Percentiles rank a stretch among this genome's conserved stretches.
Conservation (phyloP, 257 asterid species). For the Solanum medicagineum region DNA sequence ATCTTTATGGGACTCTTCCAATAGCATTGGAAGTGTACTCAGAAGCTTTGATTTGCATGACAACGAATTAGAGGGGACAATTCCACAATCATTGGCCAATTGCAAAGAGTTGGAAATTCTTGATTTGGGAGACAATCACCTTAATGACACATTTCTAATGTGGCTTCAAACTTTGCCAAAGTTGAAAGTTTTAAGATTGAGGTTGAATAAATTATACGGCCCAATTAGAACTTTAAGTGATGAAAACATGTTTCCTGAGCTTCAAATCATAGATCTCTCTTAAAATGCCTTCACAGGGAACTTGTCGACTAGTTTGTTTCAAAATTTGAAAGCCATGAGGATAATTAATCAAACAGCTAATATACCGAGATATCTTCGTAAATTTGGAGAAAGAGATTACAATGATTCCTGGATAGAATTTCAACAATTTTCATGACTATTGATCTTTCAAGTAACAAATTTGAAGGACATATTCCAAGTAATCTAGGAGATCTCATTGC, state of each 20-base stretch:
- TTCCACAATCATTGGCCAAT: neutral
- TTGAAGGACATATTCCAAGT: neutral
- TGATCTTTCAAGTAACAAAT: neutral
- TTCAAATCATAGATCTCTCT: neutral
- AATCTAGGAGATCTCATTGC: neutral
- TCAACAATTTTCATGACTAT: rapidly evolving
- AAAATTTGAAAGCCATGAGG: neutral
- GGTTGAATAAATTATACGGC: neutral
- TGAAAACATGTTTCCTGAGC: neutral
- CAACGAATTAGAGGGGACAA: neutral
- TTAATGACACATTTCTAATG: neutral
- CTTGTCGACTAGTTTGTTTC: neutral
- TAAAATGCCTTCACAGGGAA: neutral
- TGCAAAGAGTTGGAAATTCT: neutral
- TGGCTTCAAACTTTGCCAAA: neutral
- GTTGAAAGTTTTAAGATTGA: neutral
- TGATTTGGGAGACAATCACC: neutral
- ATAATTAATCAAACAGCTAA: neutral
- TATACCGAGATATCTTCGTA: neutral
- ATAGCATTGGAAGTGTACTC: neutral
- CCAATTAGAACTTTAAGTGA: neutral
- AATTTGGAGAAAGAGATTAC: neutral
- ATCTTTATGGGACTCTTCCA: neutral
- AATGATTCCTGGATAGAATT: neutral
- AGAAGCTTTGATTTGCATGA: neutral